Percentiles rank a stretch among this genome's conserved stretches.
Evolutionary conservation across 2,329 filamentous ascomycete genomes (phyloP).

Genomic region (Beauveria medogensis): DNA sequence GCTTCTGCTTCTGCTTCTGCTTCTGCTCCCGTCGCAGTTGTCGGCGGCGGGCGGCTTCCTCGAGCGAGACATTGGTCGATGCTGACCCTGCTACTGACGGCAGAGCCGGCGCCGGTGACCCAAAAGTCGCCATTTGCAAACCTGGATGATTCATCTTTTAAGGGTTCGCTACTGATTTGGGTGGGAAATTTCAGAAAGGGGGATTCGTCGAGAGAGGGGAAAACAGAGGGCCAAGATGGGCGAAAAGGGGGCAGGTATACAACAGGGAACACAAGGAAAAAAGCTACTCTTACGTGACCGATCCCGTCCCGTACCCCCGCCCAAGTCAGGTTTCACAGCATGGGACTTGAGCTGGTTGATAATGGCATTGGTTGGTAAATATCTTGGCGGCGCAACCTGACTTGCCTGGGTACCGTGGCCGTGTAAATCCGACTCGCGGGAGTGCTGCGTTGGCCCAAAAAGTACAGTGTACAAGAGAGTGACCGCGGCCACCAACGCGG

Average conservation of each 20-base stretch:
- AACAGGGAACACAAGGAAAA: background rate
- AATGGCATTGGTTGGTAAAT: too few relatives aligned
- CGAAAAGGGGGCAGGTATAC: background rate
- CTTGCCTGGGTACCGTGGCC: background rate
- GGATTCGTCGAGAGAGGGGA: background rate
- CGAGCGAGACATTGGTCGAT: background rate
- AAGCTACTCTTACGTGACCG: too few relatives aligned
- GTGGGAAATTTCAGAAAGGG: too few relatives aligned
- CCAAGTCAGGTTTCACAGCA: background rate
- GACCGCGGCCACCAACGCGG: background rate
- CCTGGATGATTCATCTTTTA: background rate
- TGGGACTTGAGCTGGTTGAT: too few relatives aligned
- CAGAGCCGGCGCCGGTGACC: conserved; percentile 1
- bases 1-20: background rate
- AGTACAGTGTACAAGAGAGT: background rate
- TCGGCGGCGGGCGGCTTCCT: background rate
- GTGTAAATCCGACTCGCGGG: conserved; percentile 1
- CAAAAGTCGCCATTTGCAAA: background rate
- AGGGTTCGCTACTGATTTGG: background rate
- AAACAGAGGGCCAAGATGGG: background rate
- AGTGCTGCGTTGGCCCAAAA: too few relatives aligned
- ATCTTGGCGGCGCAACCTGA: too few relatives aligned
- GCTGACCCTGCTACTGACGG: background rate
- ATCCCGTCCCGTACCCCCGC: background rate
- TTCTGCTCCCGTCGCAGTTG: background rate